These are phyloP conservation scores for Crithidia sp. DNA, from an alignment of 208 protist genomes.

Conservation along the genomic window DNA sequence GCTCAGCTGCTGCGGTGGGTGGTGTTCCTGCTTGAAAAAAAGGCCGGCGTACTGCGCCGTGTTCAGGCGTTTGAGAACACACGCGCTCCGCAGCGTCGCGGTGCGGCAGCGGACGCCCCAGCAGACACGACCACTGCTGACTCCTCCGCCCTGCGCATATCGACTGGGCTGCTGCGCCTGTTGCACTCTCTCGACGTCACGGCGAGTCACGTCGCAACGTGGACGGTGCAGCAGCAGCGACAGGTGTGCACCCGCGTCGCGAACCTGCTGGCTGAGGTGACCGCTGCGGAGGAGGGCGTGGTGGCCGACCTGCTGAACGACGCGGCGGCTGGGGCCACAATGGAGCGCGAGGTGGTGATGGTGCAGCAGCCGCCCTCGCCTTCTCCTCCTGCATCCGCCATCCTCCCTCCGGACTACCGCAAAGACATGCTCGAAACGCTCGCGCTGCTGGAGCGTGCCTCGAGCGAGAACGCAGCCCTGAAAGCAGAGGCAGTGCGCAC, in stretches of 20 bases:
- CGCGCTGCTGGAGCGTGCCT: constrained; percentile 24
- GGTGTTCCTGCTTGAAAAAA: constrained; percentile 23
- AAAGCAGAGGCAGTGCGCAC: constrained; percentile 1
- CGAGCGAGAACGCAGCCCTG: constrained; percentile 34
- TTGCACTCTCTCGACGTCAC: constrained; percentile 22
- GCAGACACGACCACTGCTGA: neutral
- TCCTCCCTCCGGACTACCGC: constrained; percentile 18
- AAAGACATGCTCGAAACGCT: constrained; percentile 34
- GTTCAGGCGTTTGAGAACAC: constrained; percentile 30
- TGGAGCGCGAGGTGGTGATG: constrained; percentile 19
- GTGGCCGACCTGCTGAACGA: constrained; percentile 34
- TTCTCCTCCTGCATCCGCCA: neutral
- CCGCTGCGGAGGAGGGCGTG: constrained; percentile 17
- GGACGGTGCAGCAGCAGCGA: constrained; percentile 18
- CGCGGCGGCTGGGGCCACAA: constrained; percentile 24
- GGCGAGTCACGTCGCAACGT: constrained; percentile 8
- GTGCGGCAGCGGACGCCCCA: neutral
- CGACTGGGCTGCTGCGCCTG: constrained; percentile 16
- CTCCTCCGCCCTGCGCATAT: constrained; percentile 2
- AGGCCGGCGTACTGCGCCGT: constrained; percentile 17
- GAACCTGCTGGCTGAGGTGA: constrained; percentile 33
- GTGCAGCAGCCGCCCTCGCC: neutral
- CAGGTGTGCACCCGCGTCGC: constrained; percentile 22
- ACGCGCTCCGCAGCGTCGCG: constrained; percentile 14
- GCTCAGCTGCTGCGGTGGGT: constrained; percentile 31